Evolutionary conservation across 2,329 filamentous ascomycete genomes (phyloP).

Genomic region (Claviceps capensis): DNA sequence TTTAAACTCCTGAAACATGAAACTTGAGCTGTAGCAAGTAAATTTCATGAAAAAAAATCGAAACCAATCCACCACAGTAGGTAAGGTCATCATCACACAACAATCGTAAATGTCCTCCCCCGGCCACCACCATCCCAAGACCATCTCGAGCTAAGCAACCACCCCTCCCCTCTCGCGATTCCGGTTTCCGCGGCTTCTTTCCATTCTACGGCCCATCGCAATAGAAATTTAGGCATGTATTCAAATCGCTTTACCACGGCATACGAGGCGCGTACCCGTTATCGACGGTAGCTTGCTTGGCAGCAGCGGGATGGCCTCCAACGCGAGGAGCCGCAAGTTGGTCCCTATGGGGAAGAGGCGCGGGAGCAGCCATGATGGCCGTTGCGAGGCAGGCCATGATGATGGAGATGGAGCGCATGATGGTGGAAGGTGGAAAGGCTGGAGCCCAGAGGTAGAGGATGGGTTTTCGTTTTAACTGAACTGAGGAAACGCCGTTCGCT

Average conservation of each 20-base stretch:
- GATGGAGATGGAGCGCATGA: conserved; percentile 2
- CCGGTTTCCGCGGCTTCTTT: not conserved
- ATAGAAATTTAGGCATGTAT: no score
- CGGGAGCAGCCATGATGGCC: not conserved
- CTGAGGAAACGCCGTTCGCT: no score
- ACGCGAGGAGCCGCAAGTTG: conserved; percentile 1
- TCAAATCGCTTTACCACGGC: not conserved
- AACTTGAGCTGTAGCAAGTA: no score
- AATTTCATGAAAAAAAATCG: no score
- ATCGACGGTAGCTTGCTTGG: not conserved
- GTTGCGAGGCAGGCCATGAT: conserved; percentile 3
- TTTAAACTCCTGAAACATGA: no score
- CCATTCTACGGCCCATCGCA: not conserved
- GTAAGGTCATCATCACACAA: no score
- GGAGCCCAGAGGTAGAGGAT: no score
- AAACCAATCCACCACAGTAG: no score
- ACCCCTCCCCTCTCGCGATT: not conserved
- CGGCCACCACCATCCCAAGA: no score
- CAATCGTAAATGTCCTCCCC: no score
- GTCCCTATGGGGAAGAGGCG: conserved; percentile 2
- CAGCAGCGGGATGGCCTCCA: not conserved
- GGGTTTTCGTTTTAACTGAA: no score
- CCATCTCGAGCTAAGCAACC: no score
- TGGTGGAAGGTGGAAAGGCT: not conserved
- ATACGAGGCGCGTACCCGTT: conserved; percentile 1